Conservation (phyloP, 371 early-diverging fungal genomes). For the Saksenaea vasiformis region DNA sequence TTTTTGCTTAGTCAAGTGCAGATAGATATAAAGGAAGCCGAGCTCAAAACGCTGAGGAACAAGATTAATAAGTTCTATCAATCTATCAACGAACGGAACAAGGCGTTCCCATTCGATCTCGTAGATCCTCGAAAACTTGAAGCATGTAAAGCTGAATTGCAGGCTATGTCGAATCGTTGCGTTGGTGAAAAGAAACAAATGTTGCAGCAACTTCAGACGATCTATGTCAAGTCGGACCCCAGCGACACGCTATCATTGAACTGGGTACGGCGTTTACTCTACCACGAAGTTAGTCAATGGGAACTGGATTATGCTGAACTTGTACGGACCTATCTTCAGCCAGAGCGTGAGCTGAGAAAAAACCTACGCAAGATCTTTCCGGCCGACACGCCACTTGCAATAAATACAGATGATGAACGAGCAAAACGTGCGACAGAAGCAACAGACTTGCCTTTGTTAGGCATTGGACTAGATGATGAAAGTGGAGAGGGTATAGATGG, state of each 20-base stretch:
- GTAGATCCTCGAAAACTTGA: constrained; percentile 67
- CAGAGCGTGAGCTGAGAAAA: constrained; percentile 72
- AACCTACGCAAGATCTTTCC: constrained; percentile 72
- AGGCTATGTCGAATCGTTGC: constrained; percentile 65
- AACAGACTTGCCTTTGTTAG: constrained; percentile 43
- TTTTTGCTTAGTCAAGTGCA: constrained; percentile 63
- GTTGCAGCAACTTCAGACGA: constrained; percentile 81
- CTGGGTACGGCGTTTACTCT: constrained; percentile 70
- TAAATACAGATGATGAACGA: constrained; percentile 35
- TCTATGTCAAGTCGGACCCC: constrained; percentile 72
- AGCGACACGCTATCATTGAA: constrained; percentile 83
- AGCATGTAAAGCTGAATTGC: constrained; percentile 63
- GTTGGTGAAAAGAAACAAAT: constrained; percentile 80
- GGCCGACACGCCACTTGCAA: constrained; percentile 32
- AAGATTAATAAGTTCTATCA: constrained; percentile 76
- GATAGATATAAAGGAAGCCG: constrained; percentile 62
- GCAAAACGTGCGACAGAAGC: constrained; percentile 42
- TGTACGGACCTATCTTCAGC: constrained; percentile 73
- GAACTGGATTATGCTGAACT: constrained; percentile 81
- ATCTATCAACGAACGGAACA: constrained; percentile 68
- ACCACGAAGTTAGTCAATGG: constrained; percentile 81
- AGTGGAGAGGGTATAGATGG: constrained; percentile 17
- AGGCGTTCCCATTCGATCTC: constrained; percentile 66
- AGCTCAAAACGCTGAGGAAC: constrained; percentile 57
- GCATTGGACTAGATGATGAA: constrained; percentile 35